Conservation (phyloP, 2,329 filamentous ascomycete genomes). For the Aspergillus costaricaensis region DNA sequence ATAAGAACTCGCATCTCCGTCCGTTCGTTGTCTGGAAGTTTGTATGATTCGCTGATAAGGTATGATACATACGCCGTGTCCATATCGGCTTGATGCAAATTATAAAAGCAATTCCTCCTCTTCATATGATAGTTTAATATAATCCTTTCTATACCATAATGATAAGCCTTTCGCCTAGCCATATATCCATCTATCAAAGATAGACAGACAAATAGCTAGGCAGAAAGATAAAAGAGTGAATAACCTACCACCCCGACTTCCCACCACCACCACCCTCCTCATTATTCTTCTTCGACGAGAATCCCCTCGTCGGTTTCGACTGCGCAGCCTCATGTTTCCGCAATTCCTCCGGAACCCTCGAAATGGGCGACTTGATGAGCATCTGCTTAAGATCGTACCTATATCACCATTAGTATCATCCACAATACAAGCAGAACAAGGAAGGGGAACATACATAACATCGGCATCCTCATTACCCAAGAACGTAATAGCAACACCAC, state of each 20-base stretch:
- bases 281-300: slow-evolving; percentile 43
- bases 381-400: slow-evolving; percentile 89
- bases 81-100: neutral
- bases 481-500: slow-evolving; percentile 94
- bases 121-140: neutral
- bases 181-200: neutral
- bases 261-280: slow-evolving; percentile 44
- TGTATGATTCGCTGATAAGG: neutral
- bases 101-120: neutral
- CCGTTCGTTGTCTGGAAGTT: neutral
- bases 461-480: slow-evolving; percentile 86
- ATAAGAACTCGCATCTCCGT: too few relatives aligned
- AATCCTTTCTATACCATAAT: neutral
- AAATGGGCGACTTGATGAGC: slow-evolving; percentile 85
- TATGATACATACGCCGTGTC: neutral
- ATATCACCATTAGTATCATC: slow-evolving; percentile 28
- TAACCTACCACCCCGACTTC: slow-evolving; percentile 37
- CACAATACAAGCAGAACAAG: too few relatives aligned
- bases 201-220: neutral
- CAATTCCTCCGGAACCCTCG: slow-evolving; percentile 87
- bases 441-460: slow-evolving; percentile 69
- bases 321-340: slow-evolving; percentile 89
- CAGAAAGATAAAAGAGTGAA: neutral
- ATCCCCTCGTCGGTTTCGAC: slow-evolving; percentile 64
- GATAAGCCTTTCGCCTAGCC: neutral